Evolutionary conservation across 768 basidiomycete genomes (phyloP), one percentile per base, ranked within the genome.

Genomic region (Lactarius quietus): DNA sequence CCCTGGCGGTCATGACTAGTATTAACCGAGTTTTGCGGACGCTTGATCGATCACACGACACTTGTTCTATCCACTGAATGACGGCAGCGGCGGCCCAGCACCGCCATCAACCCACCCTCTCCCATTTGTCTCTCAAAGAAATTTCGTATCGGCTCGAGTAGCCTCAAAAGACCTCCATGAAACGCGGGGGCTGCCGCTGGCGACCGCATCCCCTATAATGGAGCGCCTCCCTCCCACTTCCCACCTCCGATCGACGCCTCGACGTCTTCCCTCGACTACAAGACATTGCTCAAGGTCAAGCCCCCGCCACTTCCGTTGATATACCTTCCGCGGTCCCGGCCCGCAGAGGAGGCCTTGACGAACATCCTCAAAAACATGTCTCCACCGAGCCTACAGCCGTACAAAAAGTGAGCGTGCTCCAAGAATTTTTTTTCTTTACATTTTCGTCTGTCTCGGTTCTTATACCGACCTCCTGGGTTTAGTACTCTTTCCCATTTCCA

Each of bases 331-430:
- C 84, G 92, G 59, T 81, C 85, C 15, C 85, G 93, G 56, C 89
- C 84, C 12, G 95, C 95, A 23, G 95, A 97, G 75, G 94, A 98
- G 77, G 94, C 96, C 35, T 96, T 98, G 39, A 95, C 94, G 36
- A 98, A 98, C 73, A 98, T 98, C 71, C 79, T 98, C 17, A 98
- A 98, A 79, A 97, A 98, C 73, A 95, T 94, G 3, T 93, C 93
- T 10, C 92, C 93, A 28, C 92, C 93, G 5, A 94, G 89, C 73
- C 75, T 91, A 56, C 92, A 95, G 73, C 94, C 94, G 2, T 97
- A 87, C 78, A 95, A 95, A 83, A 92, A 90, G 93, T 93, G 70
- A 68, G 84, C 78, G 8, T 33, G 33, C 33, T 33, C 23, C 39
- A 35, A 1, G n/a, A 15, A 2, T 3, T 41, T 63, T 33, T 26